Percentiles rank a stretch among this genome's conserved stretches.
phyloP scores from a whole-genome alignment of 176 grass and related monocot genomes.

The Tuctoria greenei region DNA sequence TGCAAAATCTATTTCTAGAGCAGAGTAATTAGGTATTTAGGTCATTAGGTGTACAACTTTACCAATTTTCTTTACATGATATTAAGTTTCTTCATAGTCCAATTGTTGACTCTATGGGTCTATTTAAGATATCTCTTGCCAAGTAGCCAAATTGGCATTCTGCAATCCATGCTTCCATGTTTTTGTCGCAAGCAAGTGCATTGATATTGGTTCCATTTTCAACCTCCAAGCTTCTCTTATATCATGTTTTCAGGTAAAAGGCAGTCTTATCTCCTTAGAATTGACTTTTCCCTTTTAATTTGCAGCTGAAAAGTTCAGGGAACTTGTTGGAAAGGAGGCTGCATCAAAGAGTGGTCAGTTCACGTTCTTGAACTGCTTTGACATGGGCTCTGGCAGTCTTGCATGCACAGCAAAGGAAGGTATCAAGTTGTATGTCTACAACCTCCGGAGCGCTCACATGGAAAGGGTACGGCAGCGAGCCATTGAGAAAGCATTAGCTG shows the following conservation, averaged over 20 bases:
- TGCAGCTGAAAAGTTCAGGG: slow-evolving; percentile 95
- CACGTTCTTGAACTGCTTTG: slow-evolving; percentile 96
- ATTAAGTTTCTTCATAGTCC: not conserved
- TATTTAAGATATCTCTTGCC: not conserved
- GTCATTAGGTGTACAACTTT: not conserved
- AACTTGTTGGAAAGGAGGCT: slow-evolving; percentile 85
- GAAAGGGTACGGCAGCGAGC: slow-evolving; percentile 62
- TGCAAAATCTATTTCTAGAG: not conserved
- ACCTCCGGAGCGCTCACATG: slow-evolving; percentile 65
- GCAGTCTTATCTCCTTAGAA: slow-evolving; percentile 7
- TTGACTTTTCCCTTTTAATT: slow-evolving; percentile 11
- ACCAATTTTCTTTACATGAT: not conserved
- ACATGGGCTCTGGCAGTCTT: slow-evolving; percentile 83
- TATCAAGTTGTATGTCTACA: slow-evolving; percentile 86
- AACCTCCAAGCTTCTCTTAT: not conserved
- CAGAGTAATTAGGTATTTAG: not conserved
- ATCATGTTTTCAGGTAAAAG: slow-evolving; percentile 8
- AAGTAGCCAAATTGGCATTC: slow-evolving; percentile 30
- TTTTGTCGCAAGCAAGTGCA: not conserved
- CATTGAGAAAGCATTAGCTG: slow-evolving; percentile 64
- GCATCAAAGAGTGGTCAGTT: slow-evolving; percentile 95
- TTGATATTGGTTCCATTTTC: slow-evolving; percentile 14
- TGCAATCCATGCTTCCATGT: not conserved
- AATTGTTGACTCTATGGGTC: not conserved
- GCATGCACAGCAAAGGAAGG: slow-evolving; percentile 83